Evolutionary conservation across 169 alveolate species (phyloP), one percentile per base, ranked within the genome.

Genomic region (Cryptosporidium ryanae): DNA sequence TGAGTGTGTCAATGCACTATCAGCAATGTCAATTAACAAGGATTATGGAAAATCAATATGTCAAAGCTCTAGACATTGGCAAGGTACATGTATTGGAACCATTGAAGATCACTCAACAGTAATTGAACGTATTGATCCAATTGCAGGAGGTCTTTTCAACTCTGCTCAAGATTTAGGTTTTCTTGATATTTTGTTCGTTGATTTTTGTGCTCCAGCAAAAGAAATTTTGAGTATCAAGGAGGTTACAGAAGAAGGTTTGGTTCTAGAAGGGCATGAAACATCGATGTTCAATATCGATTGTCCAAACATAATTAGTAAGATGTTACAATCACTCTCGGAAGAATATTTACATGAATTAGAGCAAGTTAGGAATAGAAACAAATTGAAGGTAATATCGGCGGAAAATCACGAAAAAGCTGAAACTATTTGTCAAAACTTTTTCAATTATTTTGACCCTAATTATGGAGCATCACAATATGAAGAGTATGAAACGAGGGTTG

Each of bases 21-120:
- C 87, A 21, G 87, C 87, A n/a, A 76, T 76, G 38, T 55, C 76
- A 5, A 76, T 76, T 17, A 76, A 27, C 46, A 76, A 55, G 43
- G 87, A 76, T 15, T 76, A 59, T 76, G 87, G 76, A 48, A 55
- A 38, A 38, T 34, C 71, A 4, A 48, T 76, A 32, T 76, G 87
- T 32, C 87, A 76, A 61, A 61, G 64, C 59, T 76, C 87, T 18
- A 76, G 87, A n/a, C 71, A 59, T 48, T 76, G 87, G 87, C 87
- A 76, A 43, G 87, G 87, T 13, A 76, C 87, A 59, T 76, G 87
- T 46, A 12, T 43, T 76, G 87, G 76, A 38, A 59, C 49, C 1
- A 32, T 76, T n/a, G 71, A 76, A 17, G 63, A 59, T 1, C 44
- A 55, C 12, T 29, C 61, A 10, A 38, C 71, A 23, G 44, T 59